Conservation (phyloP, 352 stramenopile species). For the Globisporangium emineosum region DNA sequence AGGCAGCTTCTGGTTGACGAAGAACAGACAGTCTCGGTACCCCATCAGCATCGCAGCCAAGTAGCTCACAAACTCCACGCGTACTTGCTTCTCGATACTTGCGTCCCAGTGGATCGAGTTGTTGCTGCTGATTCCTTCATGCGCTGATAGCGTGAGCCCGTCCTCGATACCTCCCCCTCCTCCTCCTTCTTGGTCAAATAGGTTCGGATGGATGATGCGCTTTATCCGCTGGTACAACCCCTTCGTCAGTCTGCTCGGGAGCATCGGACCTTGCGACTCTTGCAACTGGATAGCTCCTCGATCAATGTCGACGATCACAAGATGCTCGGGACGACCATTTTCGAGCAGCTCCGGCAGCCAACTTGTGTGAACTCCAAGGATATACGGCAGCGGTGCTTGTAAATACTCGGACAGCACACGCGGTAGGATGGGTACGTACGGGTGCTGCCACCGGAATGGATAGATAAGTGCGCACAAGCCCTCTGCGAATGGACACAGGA, state of each 20-base stretch:
- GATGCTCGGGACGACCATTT: conserved; percentile 66
- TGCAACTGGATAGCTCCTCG: conserved; percentile 59
- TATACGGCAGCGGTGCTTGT: conserved; percentile 79
- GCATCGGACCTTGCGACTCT: conserved; percentile 46
- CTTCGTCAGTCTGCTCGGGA: conserved; percentile 51
- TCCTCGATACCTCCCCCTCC: conserved; percentile 4
- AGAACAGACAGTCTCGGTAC: conserved; percentile 85
- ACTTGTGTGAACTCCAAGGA: conserved; percentile 71
- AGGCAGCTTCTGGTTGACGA: conserved; percentile 80
- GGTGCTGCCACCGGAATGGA: conserved; percentile 84
- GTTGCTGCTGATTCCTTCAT: neutral
- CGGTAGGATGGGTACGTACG: conserved; percentile 80
- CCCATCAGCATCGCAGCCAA: conserved; percentile 62
- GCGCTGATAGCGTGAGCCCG: neutral
- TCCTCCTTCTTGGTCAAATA: conserved; percentile 14
- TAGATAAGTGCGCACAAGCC: conserved; percentile 78
- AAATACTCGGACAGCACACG: conserved; percentile 82
- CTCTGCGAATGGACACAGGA: conserved; percentile 73
- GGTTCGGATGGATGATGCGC: conserved; percentile 41
- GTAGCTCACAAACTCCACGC: conserved; percentile 76
- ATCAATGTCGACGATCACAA: conserved; percentile 82
- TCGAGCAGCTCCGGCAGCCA: conserved; percentile 70
- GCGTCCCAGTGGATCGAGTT: conserved; percentile 24
- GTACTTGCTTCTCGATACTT: conserved; percentile 58
- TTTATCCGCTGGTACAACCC: conserved; percentile 50